These are phyloP conservation scores for Salix brachista DNA, from an alignment of 345 rosid genomes.

Conservation along the genomic window DNA sequence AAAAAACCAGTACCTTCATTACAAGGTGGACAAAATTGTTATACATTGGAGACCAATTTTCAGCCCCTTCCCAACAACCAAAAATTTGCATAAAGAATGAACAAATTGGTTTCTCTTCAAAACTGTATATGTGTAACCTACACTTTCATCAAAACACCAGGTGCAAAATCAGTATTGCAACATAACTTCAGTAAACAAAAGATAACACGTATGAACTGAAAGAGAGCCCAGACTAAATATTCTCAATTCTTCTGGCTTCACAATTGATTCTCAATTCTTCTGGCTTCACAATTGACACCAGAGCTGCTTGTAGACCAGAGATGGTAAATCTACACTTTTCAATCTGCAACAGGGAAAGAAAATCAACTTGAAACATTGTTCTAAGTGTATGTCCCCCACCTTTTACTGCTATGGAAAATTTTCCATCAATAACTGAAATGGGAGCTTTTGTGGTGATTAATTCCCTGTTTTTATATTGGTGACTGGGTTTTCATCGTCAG, in stretches of 20 bases:
- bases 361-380: not conserved
- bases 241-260: not conserved
- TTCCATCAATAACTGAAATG: not conserved
- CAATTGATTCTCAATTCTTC: not conserved
- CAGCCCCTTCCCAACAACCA: not conserved
- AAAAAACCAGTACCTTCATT: not conserved
- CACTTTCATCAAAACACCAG: constrained; percentile 3
- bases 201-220: not conserved
- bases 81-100: constrained; percentile 20
- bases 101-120: constrained; percentile 11
- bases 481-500: not conserved
- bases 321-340: not conserved
- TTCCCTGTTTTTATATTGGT: not conserved
- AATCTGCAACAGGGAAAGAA: not conserved
- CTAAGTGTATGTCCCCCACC: not conserved
- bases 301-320: not conserved
- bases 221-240: not conserved
- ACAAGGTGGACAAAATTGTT: constrained; percentile 1
- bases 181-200: not conserved
- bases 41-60: constrained; percentile 15
- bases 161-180: constrained; percentile 7
- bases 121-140: not conserved
- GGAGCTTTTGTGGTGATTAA: not conserved
- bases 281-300: not conserved
- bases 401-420: not conserved